Percentiles rank a stretch among this genome's conserved stretches.
Evolutionary conservation across 768 basidiomycete genomes (phyloP).

Genomic region (Candolleomyces aberdarensis): DNA sequence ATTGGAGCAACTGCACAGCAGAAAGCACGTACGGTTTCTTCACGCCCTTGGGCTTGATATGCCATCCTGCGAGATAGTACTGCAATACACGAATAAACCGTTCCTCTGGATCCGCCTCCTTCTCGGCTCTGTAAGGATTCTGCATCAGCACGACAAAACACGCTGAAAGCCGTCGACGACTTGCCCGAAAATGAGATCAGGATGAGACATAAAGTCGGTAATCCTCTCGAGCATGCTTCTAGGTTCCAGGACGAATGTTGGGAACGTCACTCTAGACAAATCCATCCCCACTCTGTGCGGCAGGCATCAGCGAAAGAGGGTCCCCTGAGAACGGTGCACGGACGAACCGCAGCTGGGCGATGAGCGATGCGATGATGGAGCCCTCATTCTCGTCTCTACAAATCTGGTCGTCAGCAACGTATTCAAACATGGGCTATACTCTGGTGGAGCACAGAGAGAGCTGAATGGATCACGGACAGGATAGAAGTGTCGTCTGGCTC

Average conservation of each 20-base stretch:
- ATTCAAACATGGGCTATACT: not conserved
- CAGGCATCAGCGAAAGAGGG: conserved; percentile 1
- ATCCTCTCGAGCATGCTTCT: conserved; percentile 97
- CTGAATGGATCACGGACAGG: conserved; percentile 50
- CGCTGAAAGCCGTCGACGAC: conserved; percentile 25
- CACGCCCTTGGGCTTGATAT: conserved; percentile 98
- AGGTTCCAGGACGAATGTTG: conserved; percentile 94
- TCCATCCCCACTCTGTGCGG: conserved; percentile 88
- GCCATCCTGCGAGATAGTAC: conserved; percentile 99
- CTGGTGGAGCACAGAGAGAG: not conserved
- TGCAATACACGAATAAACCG: conserved; percentile 88
- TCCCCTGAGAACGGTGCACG: conserved; percentile 6
- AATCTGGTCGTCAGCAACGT: not conserved
- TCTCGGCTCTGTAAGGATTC: conserved; percentile 58
- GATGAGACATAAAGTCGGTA: conserved; percentile 99
- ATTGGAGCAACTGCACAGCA: not conserved
- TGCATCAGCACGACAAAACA: not conserved
- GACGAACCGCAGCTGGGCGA: conserved; percentile 78
- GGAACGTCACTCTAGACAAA: conserved; percentile 89
- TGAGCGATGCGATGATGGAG: conserved; percentile 81
- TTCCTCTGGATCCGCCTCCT: conserved; percentile 81
- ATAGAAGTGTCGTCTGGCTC: conserved; percentile 89
- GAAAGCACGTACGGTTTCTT: conserved; percentile 85
- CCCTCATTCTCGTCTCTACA: conserved; percentile 90
- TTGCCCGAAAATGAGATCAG: conserved; percentile 93